Percentiles rank a stretch among this genome's conserved stretches.
Evolutionary conservation across 2,329 filamentous ascomycete genomes (phyloP).

Genomic region (Diplocarpon rosae): DNA sequence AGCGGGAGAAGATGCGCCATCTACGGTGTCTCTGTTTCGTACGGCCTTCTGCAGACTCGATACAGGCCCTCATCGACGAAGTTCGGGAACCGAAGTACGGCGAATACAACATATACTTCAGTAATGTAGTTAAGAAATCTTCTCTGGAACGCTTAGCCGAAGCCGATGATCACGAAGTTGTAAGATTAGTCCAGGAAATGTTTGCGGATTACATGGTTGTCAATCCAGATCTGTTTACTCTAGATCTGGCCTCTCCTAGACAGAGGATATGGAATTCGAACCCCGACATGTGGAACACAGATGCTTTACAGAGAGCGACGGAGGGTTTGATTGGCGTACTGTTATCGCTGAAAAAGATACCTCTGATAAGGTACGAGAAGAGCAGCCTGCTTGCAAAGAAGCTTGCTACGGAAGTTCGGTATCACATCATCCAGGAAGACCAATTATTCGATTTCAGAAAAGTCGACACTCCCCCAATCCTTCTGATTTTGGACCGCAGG

Average conservation of each 20-base stretch:
- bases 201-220: conserved; percentile 94
- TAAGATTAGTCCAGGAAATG: conserved; percentile 86
- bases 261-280: conserved; percentile 70
- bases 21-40: conserved; percentile 88
- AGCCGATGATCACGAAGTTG: conserved; percentile 94
- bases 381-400: conserved; percentile 87
- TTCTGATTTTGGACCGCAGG: conserved; percentile 80
- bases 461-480: conserved; percentile 85
- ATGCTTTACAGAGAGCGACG: conserved; percentile 73
- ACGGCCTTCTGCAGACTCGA: conserved; percentile 81
- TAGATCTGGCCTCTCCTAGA: conserved; percentile 61
- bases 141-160: conserved; percentile 88
- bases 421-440: conserved; percentile 89
- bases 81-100: conserved; percentile 93
- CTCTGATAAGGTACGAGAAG: conserved; percentile 84
- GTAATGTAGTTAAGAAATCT: conserved; percentile 95
- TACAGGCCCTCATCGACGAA: conserved; percentile 91
- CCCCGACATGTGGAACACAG: conserved; percentile 83
- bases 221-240: conserved; percentile 84
- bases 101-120: conserved; percentile 95
- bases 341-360: conserved; percentile 90
- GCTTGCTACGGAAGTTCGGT: conserved; percentile 81
- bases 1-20: conserved; percentile 95
- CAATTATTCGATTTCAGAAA: conserved; percentile 94
- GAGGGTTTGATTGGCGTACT: conserved; percentile 80